These are phyloP conservation scores for Trichomonascaceae sp. DNA, from an alignment of 1,139 yeast genomes.

Conservation along the genomic window DNA sequence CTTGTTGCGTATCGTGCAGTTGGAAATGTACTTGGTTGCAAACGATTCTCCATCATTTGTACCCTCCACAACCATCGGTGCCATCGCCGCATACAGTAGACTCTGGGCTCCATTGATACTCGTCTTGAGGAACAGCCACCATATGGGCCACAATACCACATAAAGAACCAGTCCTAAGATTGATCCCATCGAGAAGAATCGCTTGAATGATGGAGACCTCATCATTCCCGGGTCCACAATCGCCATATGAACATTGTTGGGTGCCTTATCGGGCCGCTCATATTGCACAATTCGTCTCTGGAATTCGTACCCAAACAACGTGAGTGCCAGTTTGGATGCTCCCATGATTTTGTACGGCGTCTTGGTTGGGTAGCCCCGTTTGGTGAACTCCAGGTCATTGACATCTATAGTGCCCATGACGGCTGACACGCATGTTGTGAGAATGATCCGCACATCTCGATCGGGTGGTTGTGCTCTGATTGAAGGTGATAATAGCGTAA, in stretches of 20 bases:
- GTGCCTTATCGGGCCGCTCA: conserved; percentile 53
- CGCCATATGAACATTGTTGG: conserved; percentile 55
- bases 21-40: conserved; percentile 63
- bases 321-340: conserved; percentile 61
- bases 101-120: conserved; percentile 73
- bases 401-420: conserved; percentile 54
- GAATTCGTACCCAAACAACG: conserved; percentile 60
- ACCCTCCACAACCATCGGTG: conserved; percentile 41
- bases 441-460: conserved; percentile 72
- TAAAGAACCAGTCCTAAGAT: conserved; percentile 57
- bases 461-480: conserved; percentile 85
- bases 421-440: conserved; percentile 67
- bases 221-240: conserved; percentile 85
- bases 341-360: conserved; percentile 73
- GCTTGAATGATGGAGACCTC: conserved; percentile 75
- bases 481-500: conserved; percentile 69
- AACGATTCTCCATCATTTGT: conserved; percentile 26
- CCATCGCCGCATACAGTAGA: conserved; percentile 51
- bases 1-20: conserved; percentile 43
- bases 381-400: conserved; percentile 55
- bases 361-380: conserved; percentile 43
- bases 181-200: conserved; percentile 67
- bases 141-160: conserved; percentile 59
- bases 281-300: conserved; percentile 49
- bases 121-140: conserved; percentile 71